phyloP scores from a whole-genome alignment of 352 stramenopile species.

The Pythium guiyangense region DNA sequence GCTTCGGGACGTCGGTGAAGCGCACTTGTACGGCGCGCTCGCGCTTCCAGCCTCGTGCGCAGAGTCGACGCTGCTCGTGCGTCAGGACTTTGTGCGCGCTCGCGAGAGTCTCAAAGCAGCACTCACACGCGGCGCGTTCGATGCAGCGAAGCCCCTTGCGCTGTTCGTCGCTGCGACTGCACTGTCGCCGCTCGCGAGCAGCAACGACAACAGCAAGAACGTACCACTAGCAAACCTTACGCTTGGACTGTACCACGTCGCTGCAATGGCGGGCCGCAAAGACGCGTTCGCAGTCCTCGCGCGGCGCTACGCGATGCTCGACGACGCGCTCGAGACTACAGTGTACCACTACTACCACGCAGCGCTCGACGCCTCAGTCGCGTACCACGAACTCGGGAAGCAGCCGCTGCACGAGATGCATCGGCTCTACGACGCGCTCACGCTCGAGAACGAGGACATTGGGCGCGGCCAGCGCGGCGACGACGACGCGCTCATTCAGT shows the following conservation, averaged over 20 bases:
- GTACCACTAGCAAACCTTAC: constrained; percentile 14
- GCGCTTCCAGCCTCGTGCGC: constrained; percentile 14
- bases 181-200: neutral
- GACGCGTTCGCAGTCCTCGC: constrained; percentile 58
- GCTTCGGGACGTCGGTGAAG: constrained; percentile 23
- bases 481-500: constrained; percentile 86
- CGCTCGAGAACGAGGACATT: constrained; percentile 22
- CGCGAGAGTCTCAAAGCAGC: constrained; percentile 17
- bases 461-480: constrained; percentile 60
- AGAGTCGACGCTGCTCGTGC: neutral
- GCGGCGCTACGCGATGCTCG: constrained; percentile 24
- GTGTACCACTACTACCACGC: constrained; percentile 63
- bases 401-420: constrained; percentile 79
- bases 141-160: constrained; percentile 24
- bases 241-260: constrained; percentile 44
- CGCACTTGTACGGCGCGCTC: constrained; percentile 33
- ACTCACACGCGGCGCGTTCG: constrained; percentile 13
- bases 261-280: constrained; percentile 31
- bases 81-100: constrained; percentile 21
- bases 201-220: neutral
- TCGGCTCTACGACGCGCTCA: constrained; percentile 57
- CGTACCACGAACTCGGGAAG: constrained; percentile 66
- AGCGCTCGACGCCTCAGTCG: constrained; percentile 29
- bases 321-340: constrained; percentile 26
- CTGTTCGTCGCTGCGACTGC: constrained; percentile 9